A percentile compares a stretch with the other conserved stretches of the same genome.
Evolutionary conservation across 2,329 filamentous ascomycete genomes (phyloP).

Genomic region (Lojkania enalia): DNA sequence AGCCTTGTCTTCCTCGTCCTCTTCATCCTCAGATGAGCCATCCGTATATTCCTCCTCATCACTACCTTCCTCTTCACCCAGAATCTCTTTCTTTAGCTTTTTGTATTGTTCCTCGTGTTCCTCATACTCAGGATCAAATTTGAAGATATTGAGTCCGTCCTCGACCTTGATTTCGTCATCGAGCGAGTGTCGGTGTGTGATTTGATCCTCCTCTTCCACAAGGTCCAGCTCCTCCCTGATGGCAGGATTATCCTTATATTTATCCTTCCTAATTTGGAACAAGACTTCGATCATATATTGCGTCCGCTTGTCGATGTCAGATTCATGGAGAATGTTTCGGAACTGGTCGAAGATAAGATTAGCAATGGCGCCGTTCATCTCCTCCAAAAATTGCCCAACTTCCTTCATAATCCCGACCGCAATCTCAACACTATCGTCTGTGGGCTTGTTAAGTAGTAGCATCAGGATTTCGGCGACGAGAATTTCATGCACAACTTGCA

Average conservation of each 20-base stretch:
- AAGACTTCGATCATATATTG: constrained; percentile 99
- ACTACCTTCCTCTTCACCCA: constrained; percentile 79
- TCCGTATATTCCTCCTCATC: constrained; percentile 65
- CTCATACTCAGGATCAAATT: constrained; percentile 87
- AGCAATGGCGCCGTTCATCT: constrained; percentile 88
- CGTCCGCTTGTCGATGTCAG: constrained; percentile 95
- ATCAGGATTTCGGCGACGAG: constrained; percentile 89
- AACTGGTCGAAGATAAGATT: constrained; percentile 95
- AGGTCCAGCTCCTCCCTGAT: constrained; percentile 91
- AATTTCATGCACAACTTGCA: constrained; percentile 94
- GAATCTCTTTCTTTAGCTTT: constrained; percentile 86
- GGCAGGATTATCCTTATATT: constrained; percentile 91
- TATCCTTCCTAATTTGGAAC: constrained; percentile 94
- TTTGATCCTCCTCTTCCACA: constrained; percentile 97
- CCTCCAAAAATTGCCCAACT: constrained; percentile 90
- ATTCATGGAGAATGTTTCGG: constrained; percentile 91
- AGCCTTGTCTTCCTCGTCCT: constrained; percentile 76
- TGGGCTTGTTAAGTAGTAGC: constrained; percentile 90
- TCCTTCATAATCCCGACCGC: constrained; percentile 91
- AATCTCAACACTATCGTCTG: constrained; percentile 97
- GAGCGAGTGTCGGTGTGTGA: constrained; percentile 82
- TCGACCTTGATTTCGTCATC: constrained; percentile 82
- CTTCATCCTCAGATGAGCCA: constrained; percentile 70
- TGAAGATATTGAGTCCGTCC: constrained; percentile 93
- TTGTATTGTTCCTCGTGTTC: constrained; percentile 89